Percentiles rank a stretch among this genome's conserved stretches.
Evolutionary conservation across 1,139 yeast species (phyloP).

Genomic region (Dujonia santamariae): DNA sequence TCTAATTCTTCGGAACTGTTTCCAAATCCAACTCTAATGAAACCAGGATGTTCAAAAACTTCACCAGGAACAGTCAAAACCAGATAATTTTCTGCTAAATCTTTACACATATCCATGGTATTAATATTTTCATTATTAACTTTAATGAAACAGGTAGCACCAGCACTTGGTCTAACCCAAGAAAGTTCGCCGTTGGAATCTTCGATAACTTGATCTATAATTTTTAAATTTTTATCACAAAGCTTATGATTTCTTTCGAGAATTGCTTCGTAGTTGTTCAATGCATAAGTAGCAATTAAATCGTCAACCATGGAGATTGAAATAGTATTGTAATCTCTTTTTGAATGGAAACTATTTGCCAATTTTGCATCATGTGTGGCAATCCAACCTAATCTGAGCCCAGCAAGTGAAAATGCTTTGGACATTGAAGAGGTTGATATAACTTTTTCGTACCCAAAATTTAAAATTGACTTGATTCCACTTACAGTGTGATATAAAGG

Average conservation of each 20-base stretch:
- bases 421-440: conserved; percentile 53
- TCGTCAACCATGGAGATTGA: conserved; percentile 51
- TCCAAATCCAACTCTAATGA: conserved; percentile 51
- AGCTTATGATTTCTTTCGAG: conserved; percentile 36
- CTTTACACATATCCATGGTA: conserved; percentile 32
- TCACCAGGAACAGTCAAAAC: conserved; percentile 53
- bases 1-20: conserved; percentile 35
- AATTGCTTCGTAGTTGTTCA: conserved; percentile 29
- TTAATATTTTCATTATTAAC: conserved; percentile 23
- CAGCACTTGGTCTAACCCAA: conserved; percentile 48
- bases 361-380: conserved; percentile 31
- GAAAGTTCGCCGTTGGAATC: conserved; percentile 28
- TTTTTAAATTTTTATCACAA: conserved; percentile 33
- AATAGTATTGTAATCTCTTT: conserved; percentile 54
- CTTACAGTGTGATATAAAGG: conserved; percentile 45
- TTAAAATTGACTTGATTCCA: conserved; percentile 38
- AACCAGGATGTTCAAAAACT: conserved; percentile 41
- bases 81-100: conserved; percentile 30
- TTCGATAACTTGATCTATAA: conserved; percentile 32
- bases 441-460: conserved; percentile 41
- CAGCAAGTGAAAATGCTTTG: conserved; percentile 56
- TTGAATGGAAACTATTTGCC: conserved; percentile 30
- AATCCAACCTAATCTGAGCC: conserved; percentile 55
- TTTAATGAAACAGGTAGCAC: conserved; percentile 46
- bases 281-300: conserved; percentile 41